Percentiles rank a stretch among this genome's conserved stretches.
These are phyloP conservation scores for Colletotrichum phormii DNA, from an alignment of 2,329 filamentous ascomycete genomes.

Conservation along the genomic window DNA sequence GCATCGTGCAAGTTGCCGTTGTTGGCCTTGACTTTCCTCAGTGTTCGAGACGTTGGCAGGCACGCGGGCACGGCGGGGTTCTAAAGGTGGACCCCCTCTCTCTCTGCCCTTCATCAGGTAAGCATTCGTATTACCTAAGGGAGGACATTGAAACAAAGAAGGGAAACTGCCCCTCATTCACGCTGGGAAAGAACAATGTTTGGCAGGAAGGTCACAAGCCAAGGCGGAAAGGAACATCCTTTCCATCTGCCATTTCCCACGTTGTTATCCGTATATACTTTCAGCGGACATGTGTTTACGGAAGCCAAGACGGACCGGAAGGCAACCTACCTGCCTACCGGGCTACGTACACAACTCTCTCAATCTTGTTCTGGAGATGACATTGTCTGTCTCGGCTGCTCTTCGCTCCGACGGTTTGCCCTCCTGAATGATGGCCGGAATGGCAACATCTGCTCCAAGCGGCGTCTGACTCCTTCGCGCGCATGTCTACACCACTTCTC, in stretches of 20 bases:
- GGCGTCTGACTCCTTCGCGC: background rate
- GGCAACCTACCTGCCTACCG: background rate
- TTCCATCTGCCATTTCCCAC: background rate
- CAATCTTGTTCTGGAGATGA: background rate
- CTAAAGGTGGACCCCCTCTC: background rate
- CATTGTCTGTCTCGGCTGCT: constrained; percentile 4
- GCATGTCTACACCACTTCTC: background rate
- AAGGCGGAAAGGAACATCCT: background rate
- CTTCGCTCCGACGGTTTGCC: background rate
- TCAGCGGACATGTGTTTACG: background rate
- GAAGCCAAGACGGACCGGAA: constrained; percentile 17
- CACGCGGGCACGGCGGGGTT: background rate
- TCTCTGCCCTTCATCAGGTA: background rate
- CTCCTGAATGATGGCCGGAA: background rate
- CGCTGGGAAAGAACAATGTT: background rate
- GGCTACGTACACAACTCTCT: background rate
- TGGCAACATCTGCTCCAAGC: background rate
- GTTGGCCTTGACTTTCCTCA: background rate
- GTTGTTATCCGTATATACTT: background rate
- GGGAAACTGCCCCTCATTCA: background rate
- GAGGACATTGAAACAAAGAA: background rate
- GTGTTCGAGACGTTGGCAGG: background rate
- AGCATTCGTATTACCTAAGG: background rate
- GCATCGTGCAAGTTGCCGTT: too few relatives aligned
- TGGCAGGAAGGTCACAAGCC: too few relatives aligned